A percentile compares a stretch with the other conserved stretches of the same genome.
These are phyloP conservation scores for Podila minutissima DNA, from an alignment of 192 early-diverging fungal species.

Conservation along the genomic window DNA sequence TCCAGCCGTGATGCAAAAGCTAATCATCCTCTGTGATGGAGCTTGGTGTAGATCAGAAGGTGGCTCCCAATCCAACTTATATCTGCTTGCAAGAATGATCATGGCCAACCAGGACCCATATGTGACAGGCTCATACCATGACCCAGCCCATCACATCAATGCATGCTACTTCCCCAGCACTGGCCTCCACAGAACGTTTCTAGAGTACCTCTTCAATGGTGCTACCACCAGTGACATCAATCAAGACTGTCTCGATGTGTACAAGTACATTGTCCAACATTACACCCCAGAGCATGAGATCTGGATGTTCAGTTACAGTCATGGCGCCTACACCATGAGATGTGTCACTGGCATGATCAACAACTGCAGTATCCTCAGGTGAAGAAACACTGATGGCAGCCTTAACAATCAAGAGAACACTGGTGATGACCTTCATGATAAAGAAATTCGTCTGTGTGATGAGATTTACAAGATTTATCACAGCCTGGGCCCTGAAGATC, in stretches of 20 bases:
- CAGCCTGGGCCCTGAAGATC: background rate
- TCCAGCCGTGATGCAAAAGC: no score
- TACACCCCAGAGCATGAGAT: slow-evolving; percentile 25
- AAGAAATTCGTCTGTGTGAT: slow-evolving; percentile 4
- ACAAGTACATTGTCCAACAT: slow-evolving; percentile 16
- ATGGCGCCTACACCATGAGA: slow-evolving; percentile 24
- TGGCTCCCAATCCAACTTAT: no score
- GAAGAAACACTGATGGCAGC: background rate
- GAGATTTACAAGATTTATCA: slow-evolving; percentile 13
- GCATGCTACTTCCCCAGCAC: no score
- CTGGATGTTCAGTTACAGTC: slow-evolving; percentile 50
- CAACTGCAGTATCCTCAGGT: slow-evolving; percentile 27
- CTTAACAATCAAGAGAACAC: background rate
- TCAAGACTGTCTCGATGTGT: slow-evolving; percentile 4
- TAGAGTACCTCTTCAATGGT: slow-evolving; percentile 11
- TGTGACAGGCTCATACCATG: no score
- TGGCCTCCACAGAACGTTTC: no score
- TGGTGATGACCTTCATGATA: no score
- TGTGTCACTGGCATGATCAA: slow-evolving; percentile 32
- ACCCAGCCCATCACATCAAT: no score
- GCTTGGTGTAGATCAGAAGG: no score
- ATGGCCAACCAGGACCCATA: no score
- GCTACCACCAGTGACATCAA: slow-evolving; percentile 4
- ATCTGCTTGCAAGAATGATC: no score
- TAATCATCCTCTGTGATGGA: no score